These are phyloP conservation scores for Suillus plorans DNA, from an alignment of 768 basidiomycete genomes.

Conservation along the genomic window DNA sequence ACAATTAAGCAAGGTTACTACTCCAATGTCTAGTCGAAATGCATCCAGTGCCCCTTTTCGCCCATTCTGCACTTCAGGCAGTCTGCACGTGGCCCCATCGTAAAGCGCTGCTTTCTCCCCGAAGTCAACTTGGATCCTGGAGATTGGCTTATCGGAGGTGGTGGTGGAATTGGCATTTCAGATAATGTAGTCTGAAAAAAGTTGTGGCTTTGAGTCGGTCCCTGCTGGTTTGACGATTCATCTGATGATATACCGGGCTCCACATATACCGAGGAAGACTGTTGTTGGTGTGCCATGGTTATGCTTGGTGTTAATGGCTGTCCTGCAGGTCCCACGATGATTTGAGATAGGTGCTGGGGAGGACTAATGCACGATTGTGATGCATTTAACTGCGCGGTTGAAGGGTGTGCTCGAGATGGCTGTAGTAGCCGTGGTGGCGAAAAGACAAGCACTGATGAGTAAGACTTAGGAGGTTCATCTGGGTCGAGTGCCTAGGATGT, in stretches of 20 bases:
- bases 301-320: not conserved
- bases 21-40: slow-evolving; percentile 44
- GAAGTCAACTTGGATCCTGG: slow-evolving; percentile 7
- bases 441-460: not conserved
- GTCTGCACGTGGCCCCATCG: slow-evolving; percentile 71
- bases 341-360: slow-evolving; percentile 2
- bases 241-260: slow-evolving; percentile 29
- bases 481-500: slow-evolving; percentile 4
- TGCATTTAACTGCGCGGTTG: slow-evolving; percentile 26
- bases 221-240: slow-evolving; percentile 15
- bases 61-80: slow-evolving; percentile 65
- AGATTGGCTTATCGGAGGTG: not conserved
- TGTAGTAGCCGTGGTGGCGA: slow-evolving; percentile 10
- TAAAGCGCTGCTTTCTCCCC: slow-evolving; percentile 48
- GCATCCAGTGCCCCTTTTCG: slow-evolving; percentile 73
- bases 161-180: not conserved
- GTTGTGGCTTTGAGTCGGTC: not conserved
- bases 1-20: not conserved
- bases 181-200: not conserved
- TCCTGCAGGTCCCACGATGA: not conserved
- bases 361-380: slow-evolving; percentile 5
- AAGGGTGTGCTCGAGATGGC: slow-evolving; percentile 15
- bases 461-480: not conserved
- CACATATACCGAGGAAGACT: slow-evolving; percentile 29
- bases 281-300: not conserved